phyloP scores from a whole-genome alignment of 345 rosid species.

The Excoecaria agallocha region DNA sequence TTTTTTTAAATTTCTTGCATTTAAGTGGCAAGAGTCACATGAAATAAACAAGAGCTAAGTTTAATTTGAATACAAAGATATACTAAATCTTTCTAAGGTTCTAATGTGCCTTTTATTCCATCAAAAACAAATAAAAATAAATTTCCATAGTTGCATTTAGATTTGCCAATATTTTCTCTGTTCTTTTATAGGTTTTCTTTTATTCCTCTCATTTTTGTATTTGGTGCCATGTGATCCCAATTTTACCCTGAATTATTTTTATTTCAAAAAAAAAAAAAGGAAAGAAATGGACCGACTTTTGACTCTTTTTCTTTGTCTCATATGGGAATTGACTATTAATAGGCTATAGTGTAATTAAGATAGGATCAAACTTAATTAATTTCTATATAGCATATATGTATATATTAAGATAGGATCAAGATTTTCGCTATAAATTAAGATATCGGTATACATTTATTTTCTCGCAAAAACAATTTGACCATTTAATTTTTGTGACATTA shows the following conservation, averaged over 20 bases:
- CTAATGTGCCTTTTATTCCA: conserved; percentile 24
- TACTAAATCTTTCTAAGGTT: conserved; percentile 38
- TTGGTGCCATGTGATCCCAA: conserved; percentile 32
- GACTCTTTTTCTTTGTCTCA: neutral
- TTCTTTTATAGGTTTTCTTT: conserved; percentile 9
- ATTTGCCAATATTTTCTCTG: conserved; percentile 36
- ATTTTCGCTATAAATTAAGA: too few relatives aligned
- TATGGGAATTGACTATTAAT: conserved; percentile 5
- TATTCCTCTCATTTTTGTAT: neutral
- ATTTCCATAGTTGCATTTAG: conserved; percentile 21
- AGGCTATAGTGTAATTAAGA: neutral
- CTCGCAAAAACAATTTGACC: too few relatives aligned
- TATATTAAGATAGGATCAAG: neutral
- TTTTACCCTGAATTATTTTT: neutral
- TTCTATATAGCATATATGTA: too few relatives aligned
- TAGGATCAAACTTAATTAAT: too few relatives aligned
- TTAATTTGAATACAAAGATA: conserved; percentile 25
- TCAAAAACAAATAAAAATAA: neutral
- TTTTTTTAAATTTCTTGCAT: neutral
- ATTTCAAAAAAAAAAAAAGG: neutral
- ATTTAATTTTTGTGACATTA: neutral
- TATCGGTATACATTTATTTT: too few relatives aligned
- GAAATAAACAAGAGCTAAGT: conserved; percentile 20
- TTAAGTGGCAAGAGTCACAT: conserved; percentile 19
- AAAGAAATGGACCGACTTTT: neutral